phyloP scores from a whole-genome alignment of 1,284 basidiomycete species.

The Inonotus hispidus region DNA sequence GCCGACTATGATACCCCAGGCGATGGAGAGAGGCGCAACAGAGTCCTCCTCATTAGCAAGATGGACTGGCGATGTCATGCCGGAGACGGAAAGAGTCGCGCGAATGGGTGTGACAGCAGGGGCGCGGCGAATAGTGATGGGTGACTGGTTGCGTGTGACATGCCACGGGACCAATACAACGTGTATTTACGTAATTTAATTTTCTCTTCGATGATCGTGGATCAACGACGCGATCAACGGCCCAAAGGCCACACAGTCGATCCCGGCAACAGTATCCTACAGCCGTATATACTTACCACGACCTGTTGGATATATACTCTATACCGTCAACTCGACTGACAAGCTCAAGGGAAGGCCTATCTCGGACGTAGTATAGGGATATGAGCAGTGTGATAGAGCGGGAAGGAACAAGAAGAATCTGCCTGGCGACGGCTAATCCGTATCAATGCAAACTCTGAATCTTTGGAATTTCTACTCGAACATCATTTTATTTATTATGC shows the following conservation, averaged over 20 bases:
- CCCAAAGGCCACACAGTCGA: no score
- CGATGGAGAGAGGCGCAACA: conserved; percentile 38
- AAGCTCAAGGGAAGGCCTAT: no score
- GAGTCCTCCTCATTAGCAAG: conserved; percentile 11
- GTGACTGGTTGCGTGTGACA: no score
- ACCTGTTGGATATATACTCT: no score
- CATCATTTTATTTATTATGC: background rate
- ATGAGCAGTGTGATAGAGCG: background rate
- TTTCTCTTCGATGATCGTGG: no score
- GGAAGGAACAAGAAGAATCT: background rate
- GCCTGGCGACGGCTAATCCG: background rate
- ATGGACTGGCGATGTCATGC: background rate
- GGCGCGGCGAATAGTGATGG: background rate
- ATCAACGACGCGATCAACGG: no score
- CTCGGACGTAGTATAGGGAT: background rate
- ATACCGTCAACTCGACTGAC: no score
- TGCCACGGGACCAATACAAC: background rate
- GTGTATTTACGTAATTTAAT: background rate
- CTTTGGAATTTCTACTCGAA: background rate
- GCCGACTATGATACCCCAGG: conserved; percentile 63
- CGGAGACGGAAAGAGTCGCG: background rate
- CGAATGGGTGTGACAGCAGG: background rate
- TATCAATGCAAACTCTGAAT: background rate
- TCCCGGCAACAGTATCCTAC: no score
- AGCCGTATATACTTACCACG: no score